Evolutionary conservation across 2,329 filamentous ascomycete genomes (phyloP).

Genomic region (Xylariaceae sp.): DNA sequence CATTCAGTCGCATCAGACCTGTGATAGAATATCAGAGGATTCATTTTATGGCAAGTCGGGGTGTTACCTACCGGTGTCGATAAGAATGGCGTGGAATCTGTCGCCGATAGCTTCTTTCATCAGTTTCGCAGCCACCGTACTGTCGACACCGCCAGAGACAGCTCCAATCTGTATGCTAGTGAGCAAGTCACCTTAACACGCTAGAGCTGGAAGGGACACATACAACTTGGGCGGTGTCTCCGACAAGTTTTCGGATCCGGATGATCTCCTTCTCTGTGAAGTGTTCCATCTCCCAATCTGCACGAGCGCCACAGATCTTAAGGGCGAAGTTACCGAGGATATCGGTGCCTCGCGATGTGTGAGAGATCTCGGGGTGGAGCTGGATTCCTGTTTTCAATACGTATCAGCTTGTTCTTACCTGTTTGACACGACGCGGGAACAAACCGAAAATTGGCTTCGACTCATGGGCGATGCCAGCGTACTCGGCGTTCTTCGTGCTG

Average conservation of each 20-base stretch:
- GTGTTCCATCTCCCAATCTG: constrained; percentile 81
- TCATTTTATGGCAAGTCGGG: neutral
- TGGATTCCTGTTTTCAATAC: constrained; percentile 57
- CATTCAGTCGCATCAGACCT: constrained; percentile 75
- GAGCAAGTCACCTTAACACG: neutral
- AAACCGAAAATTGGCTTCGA: constrained; percentile 66
- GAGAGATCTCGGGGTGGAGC: constrained; percentile 78
- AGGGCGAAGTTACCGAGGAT: constrained; percentile 72
- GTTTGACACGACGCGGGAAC: constrained; percentile 2
- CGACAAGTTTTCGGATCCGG: constrained; percentile 78
- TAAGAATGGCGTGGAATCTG: constrained; percentile 78
- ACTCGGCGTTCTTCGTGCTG: constrained; percentile 72
- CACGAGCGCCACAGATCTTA: constrained; percentile 72
- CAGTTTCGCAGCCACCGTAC: constrained; percentile 80
- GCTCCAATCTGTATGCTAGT: constrained; percentile 54
- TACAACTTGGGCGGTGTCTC: constrained; percentile 73
- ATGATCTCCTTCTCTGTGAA: constrained; percentile 79
- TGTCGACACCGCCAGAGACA: constrained; percentile 82
- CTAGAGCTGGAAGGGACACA: neutral
- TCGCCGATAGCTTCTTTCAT: constrained; percentile 83
- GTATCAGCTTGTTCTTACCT: constrained; percentile 3
- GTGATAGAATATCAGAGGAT: constrained; percentile 13
- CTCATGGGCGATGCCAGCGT: constrained; percentile 74
- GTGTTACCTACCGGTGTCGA: constrained; percentile 66
- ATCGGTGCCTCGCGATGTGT: constrained; percentile 24